Percentiles rank a stretch among this genome's conserved stretches.
Conservation (phyloP, 2,329 filamentous ascomycete species). For the Rhynchosporium graminicola region DNA sequence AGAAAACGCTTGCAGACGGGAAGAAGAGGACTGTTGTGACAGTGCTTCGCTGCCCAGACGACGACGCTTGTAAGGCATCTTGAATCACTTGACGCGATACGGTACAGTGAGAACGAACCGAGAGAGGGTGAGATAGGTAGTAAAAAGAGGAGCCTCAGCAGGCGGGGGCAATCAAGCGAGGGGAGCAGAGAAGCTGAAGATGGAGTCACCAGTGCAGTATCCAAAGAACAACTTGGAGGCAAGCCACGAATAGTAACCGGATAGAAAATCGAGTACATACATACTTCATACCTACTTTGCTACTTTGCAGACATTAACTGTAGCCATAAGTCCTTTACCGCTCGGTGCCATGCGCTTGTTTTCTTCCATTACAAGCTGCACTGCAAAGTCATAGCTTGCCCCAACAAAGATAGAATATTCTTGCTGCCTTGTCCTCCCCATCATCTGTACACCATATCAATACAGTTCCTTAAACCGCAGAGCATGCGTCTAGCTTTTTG, state of each 20-base stretch:
- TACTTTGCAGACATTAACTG: neutral
- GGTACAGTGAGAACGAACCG: neutral
- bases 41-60: conserved; percentile 15
- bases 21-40: conserved; percentile 26
- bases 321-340: neutral
- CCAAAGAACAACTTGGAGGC: neutral
- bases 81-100: conserved; percentile 10
- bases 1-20: conserved; percentile 28
- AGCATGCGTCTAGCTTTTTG: conserved; percentile 28
- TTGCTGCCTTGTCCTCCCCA: neutral
- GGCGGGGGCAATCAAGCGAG: neutral
- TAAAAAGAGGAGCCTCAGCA: conserved; percentile 4
- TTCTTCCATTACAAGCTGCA: neutral
- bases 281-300: neutral
- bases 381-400: neutral
- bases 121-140: neutral
- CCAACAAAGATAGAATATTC: neutral
- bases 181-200: neutral
- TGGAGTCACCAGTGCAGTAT: neutral
- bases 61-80: conserved; percentile 38
- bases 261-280: neutral
- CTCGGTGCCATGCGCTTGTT: neutral
- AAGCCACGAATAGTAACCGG: neutral
- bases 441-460: neutral
- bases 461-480: neutral